phyloP scores from a whole-genome alignment of 345 rosid species.

The Euphorbia tirucalli region DNA sequence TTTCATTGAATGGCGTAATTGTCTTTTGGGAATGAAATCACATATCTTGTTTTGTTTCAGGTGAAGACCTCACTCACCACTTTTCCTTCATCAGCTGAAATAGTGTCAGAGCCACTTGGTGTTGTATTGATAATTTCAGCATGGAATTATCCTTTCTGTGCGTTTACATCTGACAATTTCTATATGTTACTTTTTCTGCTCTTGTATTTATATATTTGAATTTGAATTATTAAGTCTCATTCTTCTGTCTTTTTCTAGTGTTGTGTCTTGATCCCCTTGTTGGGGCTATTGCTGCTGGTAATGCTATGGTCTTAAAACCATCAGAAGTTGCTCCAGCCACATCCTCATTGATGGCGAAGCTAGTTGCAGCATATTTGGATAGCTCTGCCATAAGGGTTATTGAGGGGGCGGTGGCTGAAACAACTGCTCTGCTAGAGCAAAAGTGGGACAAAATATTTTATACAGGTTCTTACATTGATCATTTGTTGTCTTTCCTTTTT shows the following conservation, averaged over 20 bases:
- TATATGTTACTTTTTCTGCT: not conserved
- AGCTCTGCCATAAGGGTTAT: slow-evolving; percentile 64
- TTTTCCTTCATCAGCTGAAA: slow-evolving; percentile 92
- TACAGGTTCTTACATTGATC: slow-evolving; percentile 57
- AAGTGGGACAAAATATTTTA: slow-evolving; percentile 97
- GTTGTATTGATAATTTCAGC: slow-evolving; percentile 87
- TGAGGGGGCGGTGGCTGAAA: slow-evolving; percentile 79
- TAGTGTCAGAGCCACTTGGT: slow-evolving; percentile 87
- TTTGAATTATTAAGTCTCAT: not conserved
- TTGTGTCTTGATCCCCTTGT: slow-evolving; percentile 87
- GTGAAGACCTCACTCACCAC: slow-evolving; percentile 74
- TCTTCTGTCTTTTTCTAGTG: slow-evolving; percentile 41
- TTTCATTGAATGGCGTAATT: not conserved
- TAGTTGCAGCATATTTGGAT: slow-evolving; percentile 68
- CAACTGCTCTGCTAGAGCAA: slow-evolving; percentile 75
- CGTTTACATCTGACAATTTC: slow-evolving; percentile 27
- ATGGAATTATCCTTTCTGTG: slow-evolving; percentile 94
- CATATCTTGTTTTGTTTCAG: slow-evolving; percentile 37
- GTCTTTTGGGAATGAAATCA: slow-evolving; percentile 6
- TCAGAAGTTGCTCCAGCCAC: slow-evolving; percentile 87
- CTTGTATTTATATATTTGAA: not conserved
- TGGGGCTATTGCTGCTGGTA: slow-evolving; percentile 97
- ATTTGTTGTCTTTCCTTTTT: not conserved
- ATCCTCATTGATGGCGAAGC: slow-evolving; percentile 61
- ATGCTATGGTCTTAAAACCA: slow-evolving; percentile 84